Percentiles rank a stretch among this genome's conserved stretches.
Evolutionary conservation across 257 asterid genomes (phyloP).

Genomic region (Marsdenia floribunda): DNA sequence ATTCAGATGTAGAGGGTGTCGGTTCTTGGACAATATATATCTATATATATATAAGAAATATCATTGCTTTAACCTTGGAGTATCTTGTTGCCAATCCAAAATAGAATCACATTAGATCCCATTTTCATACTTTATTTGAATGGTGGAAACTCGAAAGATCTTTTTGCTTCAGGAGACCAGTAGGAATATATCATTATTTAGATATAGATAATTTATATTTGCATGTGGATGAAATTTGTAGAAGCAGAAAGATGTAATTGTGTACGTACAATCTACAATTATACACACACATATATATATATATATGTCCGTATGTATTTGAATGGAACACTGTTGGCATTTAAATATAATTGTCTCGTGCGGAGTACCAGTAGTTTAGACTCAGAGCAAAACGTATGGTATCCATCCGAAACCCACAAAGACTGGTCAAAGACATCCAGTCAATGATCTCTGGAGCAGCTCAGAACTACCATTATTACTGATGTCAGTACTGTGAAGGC

Average conservation of each 20-base stretch:
- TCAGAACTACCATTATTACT: slow-evolving; percentile 34
- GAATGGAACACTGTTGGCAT: background rate
- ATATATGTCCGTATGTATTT: background rate
- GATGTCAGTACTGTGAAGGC: slow-evolving; percentile 31
- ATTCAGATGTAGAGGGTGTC: background rate
- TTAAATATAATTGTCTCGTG: background rate
- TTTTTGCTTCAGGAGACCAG: no score
- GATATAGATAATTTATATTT: background rate
- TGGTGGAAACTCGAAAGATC: no score
- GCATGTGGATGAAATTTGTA: no score
- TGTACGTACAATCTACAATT: background rate
- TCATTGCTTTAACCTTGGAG: no score
- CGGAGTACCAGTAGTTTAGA: slow-evolving; percentile 15
- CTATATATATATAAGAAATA: no score
- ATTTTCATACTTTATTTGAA: no score
- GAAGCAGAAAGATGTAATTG: background rate
- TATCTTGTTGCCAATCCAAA: no score
- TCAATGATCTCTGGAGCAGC: slow-evolving; percentile 32
- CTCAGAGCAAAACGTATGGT: slow-evolving; percentile 19
- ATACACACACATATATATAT: no score
- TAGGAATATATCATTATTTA: background rate
- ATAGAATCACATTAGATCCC: no score
- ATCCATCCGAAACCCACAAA: slow-evolving; percentile 16
- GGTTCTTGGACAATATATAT: background rate
- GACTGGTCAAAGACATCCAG: slow-evolving; percentile 46